Percentiles rank a stretch among this genome's conserved stretches.
Evolutionary conservation across 441 rosid species (phyloP).

Genomic region (Corymbia citriodora): DNA sequence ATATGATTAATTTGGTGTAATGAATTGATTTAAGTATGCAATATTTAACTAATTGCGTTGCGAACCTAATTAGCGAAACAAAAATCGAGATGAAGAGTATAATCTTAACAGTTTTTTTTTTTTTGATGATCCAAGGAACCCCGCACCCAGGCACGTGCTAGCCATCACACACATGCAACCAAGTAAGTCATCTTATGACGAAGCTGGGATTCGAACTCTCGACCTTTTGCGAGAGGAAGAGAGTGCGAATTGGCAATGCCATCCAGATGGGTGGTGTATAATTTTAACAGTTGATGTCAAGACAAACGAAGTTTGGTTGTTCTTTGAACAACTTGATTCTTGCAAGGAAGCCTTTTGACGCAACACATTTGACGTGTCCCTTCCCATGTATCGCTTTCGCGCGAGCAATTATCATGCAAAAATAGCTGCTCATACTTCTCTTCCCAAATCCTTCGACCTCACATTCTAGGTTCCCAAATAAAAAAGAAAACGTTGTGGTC

Average conservation of each 20-base stretch:
- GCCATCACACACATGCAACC: no score
- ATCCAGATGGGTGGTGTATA: neutral
- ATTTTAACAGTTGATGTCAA: neutral
- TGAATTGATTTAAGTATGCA: neutral
- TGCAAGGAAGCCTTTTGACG: neutral
- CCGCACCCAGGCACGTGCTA: no score
- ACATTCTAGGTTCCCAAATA: neutral
- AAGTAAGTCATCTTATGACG: no score
- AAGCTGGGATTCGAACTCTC: no score
- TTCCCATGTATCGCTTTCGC: neutral
- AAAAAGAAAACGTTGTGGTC: neutral
- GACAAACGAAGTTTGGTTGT: neutral
- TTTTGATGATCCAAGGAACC: no score
- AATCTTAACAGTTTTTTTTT: neutral
- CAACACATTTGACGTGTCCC: neutral
- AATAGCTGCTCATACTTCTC: neutral
- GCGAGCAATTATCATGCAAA: neutral
- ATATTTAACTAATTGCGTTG: neutral
- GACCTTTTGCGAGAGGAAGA: no score
- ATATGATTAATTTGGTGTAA: neutral
- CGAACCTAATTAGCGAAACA: neutral
- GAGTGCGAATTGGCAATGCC: no score
- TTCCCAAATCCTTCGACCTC: neutral
- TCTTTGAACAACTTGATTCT: neutral
- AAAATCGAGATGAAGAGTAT: neutral